Evolutionary conservation across 2,329 filamentous ascomycete genomes (phyloP), one percentile per base, ranked within the genome.

Genomic region (Pezicula neosporulosa): DNA sequence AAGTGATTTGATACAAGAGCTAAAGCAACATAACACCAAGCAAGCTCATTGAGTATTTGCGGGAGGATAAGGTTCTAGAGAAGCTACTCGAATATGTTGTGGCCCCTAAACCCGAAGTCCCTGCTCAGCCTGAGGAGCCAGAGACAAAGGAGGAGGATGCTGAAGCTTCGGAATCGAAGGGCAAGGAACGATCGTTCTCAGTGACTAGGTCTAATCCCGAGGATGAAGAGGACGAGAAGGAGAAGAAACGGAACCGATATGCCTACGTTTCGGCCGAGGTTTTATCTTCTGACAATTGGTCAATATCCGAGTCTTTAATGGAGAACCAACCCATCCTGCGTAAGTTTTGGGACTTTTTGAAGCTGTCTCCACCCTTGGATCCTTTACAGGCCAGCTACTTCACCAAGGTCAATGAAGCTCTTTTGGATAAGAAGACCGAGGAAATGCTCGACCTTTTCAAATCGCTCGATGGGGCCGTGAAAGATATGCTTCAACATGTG

Each of bases 11-110:
- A 94, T 97, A 62, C 91, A 97, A 71, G 94, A 99, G 78, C 82
- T 99, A 57, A 99, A 97, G 76, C 90, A 96, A 71, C 92, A 97
- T 74, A 97, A 99, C 75, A 87, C 90, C 52, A 97, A 97, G 76
- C 52, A 97, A 97, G 76, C 86, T 99, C 56, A 92, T 97, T 70
- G 92, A 97, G 73, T 97, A 93, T 68, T 78, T 99, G 55, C 86
- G 94, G 63, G 90, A 96, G 66, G 90, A 95, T 61, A 82, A 85
- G 63, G 84, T 95, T 51, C 82, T 99, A 56, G 83, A 91, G 70
- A 86, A 83, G 65, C 81, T 99, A 55, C 84, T 99, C 59, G 86
- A 93, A 68, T 96, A 96, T 77, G 93, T 97, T 60, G 85, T 91
- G 60, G 90, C 92, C 42, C 88, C 92, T 28, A 85, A 83, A 65